Percentiles rank a stretch among this genome's conserved stretches.
Evolutionary conservation across 2,329 filamentous ascomycete species (phyloP).

Genomic region (Botryotinia globosa): DNA sequence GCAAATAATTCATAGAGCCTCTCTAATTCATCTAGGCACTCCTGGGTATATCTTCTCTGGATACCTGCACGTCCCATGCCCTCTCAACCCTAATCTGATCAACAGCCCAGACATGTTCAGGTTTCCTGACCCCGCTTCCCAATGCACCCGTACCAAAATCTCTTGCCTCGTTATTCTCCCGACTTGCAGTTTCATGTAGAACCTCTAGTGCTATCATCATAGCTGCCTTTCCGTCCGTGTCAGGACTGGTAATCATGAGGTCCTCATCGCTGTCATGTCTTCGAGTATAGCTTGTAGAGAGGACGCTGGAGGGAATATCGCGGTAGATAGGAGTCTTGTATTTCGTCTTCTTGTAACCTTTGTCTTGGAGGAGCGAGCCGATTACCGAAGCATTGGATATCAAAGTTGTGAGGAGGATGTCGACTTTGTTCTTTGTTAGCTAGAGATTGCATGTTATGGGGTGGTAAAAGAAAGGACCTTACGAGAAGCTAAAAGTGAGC

Average conservation of each 20-base stretch:
- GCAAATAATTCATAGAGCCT: no score
- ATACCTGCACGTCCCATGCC: constrained; percentile 13
- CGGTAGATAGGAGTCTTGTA: constrained; percentile 48
- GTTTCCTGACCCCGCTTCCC: constrained; percentile 1
- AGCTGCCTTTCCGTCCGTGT: not conserved
- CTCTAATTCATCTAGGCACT: not conserved
- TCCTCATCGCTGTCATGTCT: constrained; percentile 10
- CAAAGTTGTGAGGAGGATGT: constrained; percentile 80
- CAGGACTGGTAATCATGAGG: not conserved
- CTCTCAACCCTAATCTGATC: constrained; percentile 15
- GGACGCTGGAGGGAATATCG: not conserved
- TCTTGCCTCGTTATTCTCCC: not conserved
- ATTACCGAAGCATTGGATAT: constrained; percentile 89
- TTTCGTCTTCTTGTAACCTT: constrained; percentile 83
- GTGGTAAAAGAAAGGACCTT: not conserved
- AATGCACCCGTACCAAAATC: not conserved
- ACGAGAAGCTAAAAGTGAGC: constrained; percentile 76
- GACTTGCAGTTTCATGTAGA: not conserved
- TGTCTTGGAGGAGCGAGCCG: constrained; percentile 85
- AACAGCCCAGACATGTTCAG: not conserved
- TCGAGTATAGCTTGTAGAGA: not conserved
- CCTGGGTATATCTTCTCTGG: not conserved
- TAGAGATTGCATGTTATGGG: not conserved
- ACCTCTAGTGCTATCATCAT: not conserved
- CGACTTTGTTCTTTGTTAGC: constrained; percentile 44